Evolutionary conservation across 176 grass and related monocot species (phyloP).

Genomic region (Rhynchospora pubera): DNA sequence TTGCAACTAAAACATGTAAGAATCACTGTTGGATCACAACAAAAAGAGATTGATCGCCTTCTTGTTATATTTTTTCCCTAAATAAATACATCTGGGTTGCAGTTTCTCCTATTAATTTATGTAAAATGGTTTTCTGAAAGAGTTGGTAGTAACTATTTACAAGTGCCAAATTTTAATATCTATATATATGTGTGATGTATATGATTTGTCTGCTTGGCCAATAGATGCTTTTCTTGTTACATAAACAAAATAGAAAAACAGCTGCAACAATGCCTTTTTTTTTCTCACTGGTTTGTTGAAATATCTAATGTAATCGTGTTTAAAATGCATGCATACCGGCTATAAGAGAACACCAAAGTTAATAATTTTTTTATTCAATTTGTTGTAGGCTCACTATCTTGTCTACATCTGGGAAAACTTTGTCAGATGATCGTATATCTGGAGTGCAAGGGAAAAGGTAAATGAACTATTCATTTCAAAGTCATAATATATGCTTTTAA

Average conservation of each 20-base stretch:
- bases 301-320: background rate
- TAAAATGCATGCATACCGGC: background rate
- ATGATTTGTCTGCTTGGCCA: background rate
- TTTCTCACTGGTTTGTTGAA: background rate
- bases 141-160: background rate
- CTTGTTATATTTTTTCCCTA: background rate
- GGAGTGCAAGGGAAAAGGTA: background rate
- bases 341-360: background rate
- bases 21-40: background rate
- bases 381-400: background rate
- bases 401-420: constrained; percentile 13
- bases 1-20: background rate
- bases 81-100: background rate
- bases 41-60: background rate
- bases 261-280: background rate
- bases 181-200: background rate
- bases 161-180: background rate
- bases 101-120: background rate
- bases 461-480: background rate
- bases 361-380: background rate
- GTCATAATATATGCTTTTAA: background rate
- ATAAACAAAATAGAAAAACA: background rate
- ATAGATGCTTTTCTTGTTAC: background rate
- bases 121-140: background rate
- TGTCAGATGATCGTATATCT: constrained; percentile 4